Conservation (phyloP, 202 grass and related monocot genomes). For the Eragrostis tef region DNA sequence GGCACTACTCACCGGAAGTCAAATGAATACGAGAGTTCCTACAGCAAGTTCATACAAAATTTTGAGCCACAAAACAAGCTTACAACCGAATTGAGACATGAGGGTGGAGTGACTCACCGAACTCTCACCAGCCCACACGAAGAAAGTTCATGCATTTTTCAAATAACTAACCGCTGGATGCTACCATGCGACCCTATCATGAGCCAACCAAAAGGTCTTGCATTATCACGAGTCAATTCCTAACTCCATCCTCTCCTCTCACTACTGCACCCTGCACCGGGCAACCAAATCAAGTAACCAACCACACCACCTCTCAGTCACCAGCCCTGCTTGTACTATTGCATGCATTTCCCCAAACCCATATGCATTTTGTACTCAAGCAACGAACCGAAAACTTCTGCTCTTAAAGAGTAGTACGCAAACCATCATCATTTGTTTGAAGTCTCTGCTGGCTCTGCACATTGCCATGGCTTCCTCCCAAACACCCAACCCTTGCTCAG, state of each 20-base stretch:
- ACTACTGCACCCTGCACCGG: background rate
- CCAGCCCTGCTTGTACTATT: slow-evolving; percentile 38
- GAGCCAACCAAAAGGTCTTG: slow-evolving; percentile 18
- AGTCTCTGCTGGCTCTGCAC: background rate
- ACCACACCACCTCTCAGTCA: slow-evolving; percentile 40
- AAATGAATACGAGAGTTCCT: too few relatives aligned
- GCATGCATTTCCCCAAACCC: slow-evolving; percentile 12
- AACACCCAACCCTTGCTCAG: background rate
- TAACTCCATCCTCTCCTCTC: slow-evolving; percentile 50
- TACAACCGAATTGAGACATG: background rate
- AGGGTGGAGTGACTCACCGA: slow-evolving; percentile 7
- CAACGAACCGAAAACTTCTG: background rate
- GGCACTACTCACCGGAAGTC: too few relatives aligned
- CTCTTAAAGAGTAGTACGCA: background rate
- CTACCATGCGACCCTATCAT: background rate
- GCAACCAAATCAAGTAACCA: slow-evolving; percentile 48
- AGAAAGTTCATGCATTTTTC: background rate
- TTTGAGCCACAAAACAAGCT: too few relatives aligned
- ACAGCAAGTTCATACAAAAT: too few relatives aligned
- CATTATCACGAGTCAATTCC: slow-evolving; percentile 49
- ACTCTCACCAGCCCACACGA: background rate
- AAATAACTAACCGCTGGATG: background rate
- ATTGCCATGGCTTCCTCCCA: slow-evolving; percentile 11
- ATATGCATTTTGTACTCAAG: background rate
- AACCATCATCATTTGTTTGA: background rate